Evolutionary conservation across 1,284 basidiomycete species (phyloP).

Genomic region (Pseudozyma flocculosa): DNA sequence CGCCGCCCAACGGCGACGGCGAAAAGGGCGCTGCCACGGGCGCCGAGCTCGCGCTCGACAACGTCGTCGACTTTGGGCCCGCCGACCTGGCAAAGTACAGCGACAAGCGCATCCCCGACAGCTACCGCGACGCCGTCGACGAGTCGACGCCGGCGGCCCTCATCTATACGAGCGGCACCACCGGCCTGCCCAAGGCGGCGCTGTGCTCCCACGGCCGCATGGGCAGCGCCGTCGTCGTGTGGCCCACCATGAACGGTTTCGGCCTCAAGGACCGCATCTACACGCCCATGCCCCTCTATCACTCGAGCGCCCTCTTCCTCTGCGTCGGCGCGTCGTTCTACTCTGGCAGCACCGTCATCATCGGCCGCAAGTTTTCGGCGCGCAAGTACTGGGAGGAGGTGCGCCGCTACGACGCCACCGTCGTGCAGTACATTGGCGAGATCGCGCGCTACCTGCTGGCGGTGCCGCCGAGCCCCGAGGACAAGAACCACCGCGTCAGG

Average conservation of each 20-base stretch:
- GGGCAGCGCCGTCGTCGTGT: slow-evolving; percentile 43
- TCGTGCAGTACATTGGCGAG: slow-evolving; percentile 59
- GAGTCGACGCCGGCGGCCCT: slow-evolving; percentile 36
- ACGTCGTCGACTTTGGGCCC: slow-evolving; percentile 34
- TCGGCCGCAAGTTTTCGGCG: slow-evolving; percentile 58
- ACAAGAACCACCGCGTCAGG: slow-evolving; percentile 58
- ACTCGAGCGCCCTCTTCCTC: slow-evolving; percentile 53
- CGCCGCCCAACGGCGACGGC: slow-evolving; percentile 26
- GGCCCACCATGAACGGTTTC: slow-evolving; percentile 43
- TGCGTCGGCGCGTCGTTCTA: slow-evolving; percentile 51
- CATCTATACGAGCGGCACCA: slow-evolving; percentile 52
- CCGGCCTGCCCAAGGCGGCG: slow-evolving; percentile 57
- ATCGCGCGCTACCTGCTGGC: slow-evolving; percentile 57
- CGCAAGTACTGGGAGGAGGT: slow-evolving; percentile 57
- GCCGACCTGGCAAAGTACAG: slow-evolving; percentile 31
- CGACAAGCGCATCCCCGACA: slow-evolving; percentile 28
- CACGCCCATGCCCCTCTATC: slow-evolving; percentile 58
- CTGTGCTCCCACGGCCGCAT: slow-evolving; percentile 56
- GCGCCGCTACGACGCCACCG: slow-evolving; percentile 52
- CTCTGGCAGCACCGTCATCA: slow-evolving; percentile 54
- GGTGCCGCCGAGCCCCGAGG: slow-evolving; percentile 47
- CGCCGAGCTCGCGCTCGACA: slow-evolving; percentile 12
- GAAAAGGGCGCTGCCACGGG: slow-evolving; percentile 29
- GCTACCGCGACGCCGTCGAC: slow-evolving; percentile 30
- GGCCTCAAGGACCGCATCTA: slow-evolving; percentile 51